A percentile compares a stretch with the other conserved stretches of the same genome.
Evolutionary conservation across 345 rosid genomes (phyloP).

Genomic region (Pugionium cornutum): DNA sequence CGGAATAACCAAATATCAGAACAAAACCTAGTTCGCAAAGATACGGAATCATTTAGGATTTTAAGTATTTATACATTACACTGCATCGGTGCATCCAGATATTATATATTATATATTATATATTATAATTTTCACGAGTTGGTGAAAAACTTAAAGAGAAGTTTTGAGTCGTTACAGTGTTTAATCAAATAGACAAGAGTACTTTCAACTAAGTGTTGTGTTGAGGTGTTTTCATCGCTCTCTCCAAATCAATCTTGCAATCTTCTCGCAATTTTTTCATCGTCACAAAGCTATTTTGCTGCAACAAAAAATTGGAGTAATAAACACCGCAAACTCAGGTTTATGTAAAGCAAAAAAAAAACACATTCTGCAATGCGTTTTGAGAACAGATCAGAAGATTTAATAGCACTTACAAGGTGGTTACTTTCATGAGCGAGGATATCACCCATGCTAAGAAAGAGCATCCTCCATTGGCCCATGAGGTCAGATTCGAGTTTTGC

Average conservation of each 20-base stretch:
- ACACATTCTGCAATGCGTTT: background rate
- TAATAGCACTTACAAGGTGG: slow-evolving; percentile 72
- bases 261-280: slow-evolving; percentile 74
- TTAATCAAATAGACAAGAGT: slow-evolving; percentile 26
- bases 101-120: background rate
- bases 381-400: slow-evolving; percentile 2
- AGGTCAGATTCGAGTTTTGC: slow-evolving; percentile 59
- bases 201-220: slow-evolving; percentile 40
- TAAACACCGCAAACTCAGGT: background rate
- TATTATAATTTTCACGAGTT: background rate
- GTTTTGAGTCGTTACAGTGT: slow-evolving; percentile 27
- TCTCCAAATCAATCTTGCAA: slow-evolving; percentile 74
- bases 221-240: slow-evolving; percentile 49
- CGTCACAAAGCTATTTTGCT: slow-evolving; percentile 61
- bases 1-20: background rate
- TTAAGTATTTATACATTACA: slow-evolving; percentile 31
- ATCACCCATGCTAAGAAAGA: slow-evolving; percentile 82
- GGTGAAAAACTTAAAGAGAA: background rate
- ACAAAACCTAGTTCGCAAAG: too few relatives aligned
- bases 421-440: slow-evolving; percentile 63
- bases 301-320: slow-evolving; percentile 37
- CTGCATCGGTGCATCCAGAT: background rate
- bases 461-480: slow-evolving; percentile 74
- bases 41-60: slow-evolving; percentile 1
- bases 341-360: background rate